phyloP scores from a whole-genome alignment of 1,139 yeast species.

The Blastobotrys elegans region DNA sequence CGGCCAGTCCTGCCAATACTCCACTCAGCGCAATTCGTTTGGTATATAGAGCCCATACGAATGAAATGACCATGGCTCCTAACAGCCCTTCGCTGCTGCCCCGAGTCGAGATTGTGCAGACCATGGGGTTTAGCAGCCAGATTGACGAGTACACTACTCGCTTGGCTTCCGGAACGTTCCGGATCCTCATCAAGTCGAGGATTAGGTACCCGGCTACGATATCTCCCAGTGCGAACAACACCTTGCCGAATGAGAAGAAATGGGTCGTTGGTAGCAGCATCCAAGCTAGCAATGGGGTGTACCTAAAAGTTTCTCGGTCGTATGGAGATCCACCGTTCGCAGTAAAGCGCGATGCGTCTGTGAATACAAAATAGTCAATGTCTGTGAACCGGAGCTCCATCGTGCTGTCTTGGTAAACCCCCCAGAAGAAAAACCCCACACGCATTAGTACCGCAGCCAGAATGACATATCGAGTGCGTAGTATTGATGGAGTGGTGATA shows the following conservation, averaged over 20 bases:
- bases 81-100: conserved; percentile 91
- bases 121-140: conserved; percentile 96
- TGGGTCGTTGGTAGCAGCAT: conserved; percentile 60
- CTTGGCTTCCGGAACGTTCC: conserved; percentile 32
- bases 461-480: neutral
- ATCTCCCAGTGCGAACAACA: conserved; percentile 72
- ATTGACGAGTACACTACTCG: conserved; percentile 47
- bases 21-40: conserved; percentile 50
- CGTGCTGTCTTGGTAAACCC: conserved; percentile 77
- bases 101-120: conserved; percentile 83
- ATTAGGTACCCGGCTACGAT: conserved; percentile 73
- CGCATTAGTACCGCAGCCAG: conserved; percentile 33
- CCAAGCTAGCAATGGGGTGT: conserved; percentile 90
- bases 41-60: conserved; percentile 45
- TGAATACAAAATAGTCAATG: conserved; percentile 86
- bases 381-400: conserved; percentile 87
- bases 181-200: conserved; percentile 39
- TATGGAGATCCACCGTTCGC: conserved; percentile 66
- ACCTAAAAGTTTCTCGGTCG: conserved; percentile 79
- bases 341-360: conserved; percentile 84
- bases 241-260: conserved; percentile 67
- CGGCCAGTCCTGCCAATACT: conserved; percentile 61
- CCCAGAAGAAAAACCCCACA: conserved; percentile 67
- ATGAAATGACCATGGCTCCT: conserved; percentile 67
- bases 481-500: no score